phyloP scores from a whole-genome alignment of 78 protist species.

The Mantamonas sphyraenae region DNA sequence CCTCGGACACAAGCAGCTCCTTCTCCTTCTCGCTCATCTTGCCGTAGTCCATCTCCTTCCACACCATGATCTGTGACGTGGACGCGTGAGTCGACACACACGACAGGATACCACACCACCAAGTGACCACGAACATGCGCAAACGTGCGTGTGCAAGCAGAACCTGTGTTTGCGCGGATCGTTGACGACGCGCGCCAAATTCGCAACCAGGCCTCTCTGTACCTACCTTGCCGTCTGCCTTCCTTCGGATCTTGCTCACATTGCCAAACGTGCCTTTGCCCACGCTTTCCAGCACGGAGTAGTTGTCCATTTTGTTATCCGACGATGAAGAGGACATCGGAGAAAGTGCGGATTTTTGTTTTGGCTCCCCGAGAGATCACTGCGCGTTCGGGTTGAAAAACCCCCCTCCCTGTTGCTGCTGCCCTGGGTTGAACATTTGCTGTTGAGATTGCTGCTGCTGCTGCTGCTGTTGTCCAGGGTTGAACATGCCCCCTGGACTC shows the following conservation, averaged over 20 bases:
- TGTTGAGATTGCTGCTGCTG: too few relatives aligned
- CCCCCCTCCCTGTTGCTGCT: too few relatives aligned
- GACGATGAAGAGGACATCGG: too few relatives aligned
- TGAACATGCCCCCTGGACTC: too few relatives aligned
- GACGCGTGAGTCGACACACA: too few relatives aligned
- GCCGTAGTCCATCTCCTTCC: constrained; percentile 76
- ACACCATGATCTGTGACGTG: constrained; percentile 65
- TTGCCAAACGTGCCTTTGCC: constrained; percentile 73
- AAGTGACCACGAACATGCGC: background rate
- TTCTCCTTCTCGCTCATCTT: constrained; percentile 78
- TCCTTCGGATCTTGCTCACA: constrained; percentile 40
- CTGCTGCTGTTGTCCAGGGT: too few relatives aligned
- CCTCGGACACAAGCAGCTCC: constrained; percentile 74
- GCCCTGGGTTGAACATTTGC: too few relatives aligned
- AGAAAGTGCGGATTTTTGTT: too few relatives aligned
- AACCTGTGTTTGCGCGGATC: background rate
- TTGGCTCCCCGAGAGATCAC: too few relatives aligned
- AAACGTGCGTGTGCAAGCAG: background rate
- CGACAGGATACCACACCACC: too few relatives aligned
- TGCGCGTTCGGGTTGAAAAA: too few relatives aligned
- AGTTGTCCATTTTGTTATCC: constrained; percentile 4
- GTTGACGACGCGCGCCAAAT: background rate
- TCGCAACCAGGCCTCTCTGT: too few relatives aligned
- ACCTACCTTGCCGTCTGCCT: constrained; percentile 45
- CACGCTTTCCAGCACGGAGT: constrained; percentile 39